phyloP scores from a whole-genome alignment of 805 yeast species.

The Candida germanica region DNA sequence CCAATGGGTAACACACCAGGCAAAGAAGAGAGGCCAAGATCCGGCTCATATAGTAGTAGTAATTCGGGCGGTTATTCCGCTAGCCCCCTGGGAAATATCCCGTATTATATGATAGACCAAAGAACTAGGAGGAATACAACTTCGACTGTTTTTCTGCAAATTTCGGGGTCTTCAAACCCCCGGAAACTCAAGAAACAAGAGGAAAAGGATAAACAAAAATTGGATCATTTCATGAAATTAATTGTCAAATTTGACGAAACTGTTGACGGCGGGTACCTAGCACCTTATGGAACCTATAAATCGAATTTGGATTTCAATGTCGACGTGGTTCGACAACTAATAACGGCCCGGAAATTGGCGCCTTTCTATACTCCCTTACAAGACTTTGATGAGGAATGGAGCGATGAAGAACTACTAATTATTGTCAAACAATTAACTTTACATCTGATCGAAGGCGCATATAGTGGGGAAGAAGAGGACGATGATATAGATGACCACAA shows the following conservation, averaged over 20 bases:
- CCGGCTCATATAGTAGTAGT: conserved; percentile 20
- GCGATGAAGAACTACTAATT: conserved; percentile 58
- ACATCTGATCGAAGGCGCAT: conserved; percentile 54
- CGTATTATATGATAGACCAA: conserved; percentile 1
- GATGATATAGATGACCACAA: conserved; percentile 66
- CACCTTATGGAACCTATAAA: conserved; percentile 87
- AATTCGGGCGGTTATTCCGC: conserved; percentile 5
- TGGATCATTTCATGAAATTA: conserved; percentile 52
- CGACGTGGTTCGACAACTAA: conserved; percentile 65
- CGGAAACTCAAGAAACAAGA: conserved; percentile 31
- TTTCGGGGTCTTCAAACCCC: background rate
- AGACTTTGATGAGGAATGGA: conserved; percentile 71
- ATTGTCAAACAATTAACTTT: conserved; percentile 49
- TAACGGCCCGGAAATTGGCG: conserved; percentile 69
- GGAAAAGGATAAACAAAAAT: conserved; percentile 54
- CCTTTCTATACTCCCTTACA: conserved; percentile 91
- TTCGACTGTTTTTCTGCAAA: conserved; percentile 15
- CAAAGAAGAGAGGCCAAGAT: conserved; percentile 34
- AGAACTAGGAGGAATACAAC: conserved; percentile 12
- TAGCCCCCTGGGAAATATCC: conserved; percentile 1
- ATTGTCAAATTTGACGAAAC: conserved; percentile 61
- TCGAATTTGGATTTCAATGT: conserved; percentile 73
- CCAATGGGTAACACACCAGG: conserved; percentile 48
- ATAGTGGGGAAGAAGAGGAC: conserved; percentile 51
- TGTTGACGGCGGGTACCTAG: conserved; percentile 93